Base-by-base conservation (phyloP, 805 yeast species). In the Ogataea kodamae region DNA sequence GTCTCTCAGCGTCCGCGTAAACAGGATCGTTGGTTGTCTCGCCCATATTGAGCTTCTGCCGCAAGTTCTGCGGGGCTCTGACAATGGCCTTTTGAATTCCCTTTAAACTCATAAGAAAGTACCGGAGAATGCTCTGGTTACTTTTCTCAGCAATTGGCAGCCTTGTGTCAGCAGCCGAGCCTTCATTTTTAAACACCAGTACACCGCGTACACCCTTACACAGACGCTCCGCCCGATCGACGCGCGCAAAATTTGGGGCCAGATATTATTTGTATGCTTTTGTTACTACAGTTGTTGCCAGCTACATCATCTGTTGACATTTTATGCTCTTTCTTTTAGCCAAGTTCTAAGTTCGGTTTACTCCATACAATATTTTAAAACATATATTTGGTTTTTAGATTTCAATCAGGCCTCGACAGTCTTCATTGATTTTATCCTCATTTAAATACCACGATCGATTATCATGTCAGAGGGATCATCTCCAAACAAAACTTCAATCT, bases 1-100 rank as follows among this genome's bases (percentile, higher is more conserved):
- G 75, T 60, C 97, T 77, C 62, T 92, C 98, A 5, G 98, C 97
- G 64, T 92, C 98, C 18, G 72, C 74, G 60, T 88, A 92, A 9
- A 92, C 96, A 0, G 96, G 76, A 55, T 92, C 98, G 29, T 64
- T 70, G n/a, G 88, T 78, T 13, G 62, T 61, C 29, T 67, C 70
- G n/a, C 81, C 95, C 86, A 87, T 88, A 62, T 92, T 81, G 65
- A 92, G 62, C 72, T 87, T 88, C 62, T 85, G 95, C 49, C 92
- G 81, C 59, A 92, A 71, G 48, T 72, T 75, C 64, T 92, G 97
- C 27, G 98, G 98, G 6, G 96, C 95, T 51, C 96, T 69, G 28
- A 77, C 74, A 42, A 86, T 66, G 21, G 89, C 77, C 62, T 85
- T 87, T 42, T 81, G 81, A 47, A 87, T 64, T 28, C 96, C 96